Base-by-base conservation (phyloP, 805 yeast genomes). In the Candida tallmaniae region DNA sequence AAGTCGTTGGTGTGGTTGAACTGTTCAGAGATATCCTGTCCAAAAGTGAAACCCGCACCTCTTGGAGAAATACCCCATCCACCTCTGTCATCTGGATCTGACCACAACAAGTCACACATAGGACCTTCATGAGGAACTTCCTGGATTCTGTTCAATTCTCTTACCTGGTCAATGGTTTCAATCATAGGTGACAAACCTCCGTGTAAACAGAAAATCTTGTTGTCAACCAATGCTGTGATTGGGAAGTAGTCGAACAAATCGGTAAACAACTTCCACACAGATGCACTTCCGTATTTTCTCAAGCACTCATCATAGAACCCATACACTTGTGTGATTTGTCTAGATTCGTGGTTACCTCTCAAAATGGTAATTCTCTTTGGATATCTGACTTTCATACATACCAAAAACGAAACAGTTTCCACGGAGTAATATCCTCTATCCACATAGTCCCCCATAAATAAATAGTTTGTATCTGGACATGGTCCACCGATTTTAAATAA, bases 21-120 rank as follows among this genome's bases (percentile, higher is more conserved):
- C 55, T 87, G 95, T 57, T 85, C 95, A 47, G 89, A 77, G 51
- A 88, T 86, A 68, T 89, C 96, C 65, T 83, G 94, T 50, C 97
- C 97, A 76, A 89, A 89, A 53, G 96, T 86, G 80, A 84, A 89
- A 60, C 97, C 97, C 42, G 97, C 97, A 70, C 96, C 96, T 76
- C 97, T 79, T 61, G 96, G 96, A 54, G 93, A 82, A 47, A 89
- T 85, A 44, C 96, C 96, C 97, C 97, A 89, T 51, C 96, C 96
- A 49, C 95, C 96, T 56, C 96, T 74, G 61, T 89, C 96, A 60
- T 89, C 97, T 19, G 97, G 97, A 61, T 89, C 97, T 3, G 95
- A 85, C 97, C 97, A 89, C 47, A 89, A 69, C 51, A 89, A 70
- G 59, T 89, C 97, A 65, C 96, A 89, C 96, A 89, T 87, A 43